Evolutionary conservation across 2,329 filamentous ascomycete genomes (phyloP), one percentile per base, ranked within the genome.

Genomic region (Colletotrichum cordylinicola): DNA sequence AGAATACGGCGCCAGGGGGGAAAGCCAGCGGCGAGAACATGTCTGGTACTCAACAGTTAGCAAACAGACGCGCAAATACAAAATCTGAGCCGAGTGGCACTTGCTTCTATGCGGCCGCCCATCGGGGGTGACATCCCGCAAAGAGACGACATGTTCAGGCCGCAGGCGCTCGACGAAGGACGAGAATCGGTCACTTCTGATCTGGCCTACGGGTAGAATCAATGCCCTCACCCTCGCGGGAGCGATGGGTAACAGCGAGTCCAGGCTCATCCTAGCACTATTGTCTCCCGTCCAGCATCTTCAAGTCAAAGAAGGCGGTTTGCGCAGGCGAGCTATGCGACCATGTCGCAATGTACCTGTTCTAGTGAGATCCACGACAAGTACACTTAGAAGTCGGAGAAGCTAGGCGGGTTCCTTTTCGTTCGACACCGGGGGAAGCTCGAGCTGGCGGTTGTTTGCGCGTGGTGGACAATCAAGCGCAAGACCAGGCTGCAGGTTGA

Each of bases 1-100:
- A 98, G 80, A 98, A 90, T 77, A 98, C 94, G 81, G 93, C 93
- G 76, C 96, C 96, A 79, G 93, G 91, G 13, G 95, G 96, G 84
- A 97, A 98, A 16, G 94, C 95, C 81, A 97, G 88, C 55, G 96
- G 96, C 74, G 95, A 98, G 86, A 98, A 98, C 93, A 97, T 96
- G 85, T 95, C 96, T 98, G 83, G 76, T 70, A 10, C 21, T 21
- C 62, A 61, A 64, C 56, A 33, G 73, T 74, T 24, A 78, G 73
- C 37, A 67, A 16, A 2, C 24, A 13, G 18, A 21, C 7, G 61
- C 37, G 27, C 21, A 52, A 52, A 21, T 21, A 21, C 43, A 52
- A 8, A 52, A 21, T 16, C 12, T 18, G 10, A 29, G 35, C 2
- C 10, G 24, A 48, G 29, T 24, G 33, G 24, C 29, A 55, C 91